Percentiles rank a stretch among this genome's conserved stretches.
phyloP scores from a whole-genome alignment of 2,329 filamentous ascomycete species.

The Phialophora expanda region DNA sequence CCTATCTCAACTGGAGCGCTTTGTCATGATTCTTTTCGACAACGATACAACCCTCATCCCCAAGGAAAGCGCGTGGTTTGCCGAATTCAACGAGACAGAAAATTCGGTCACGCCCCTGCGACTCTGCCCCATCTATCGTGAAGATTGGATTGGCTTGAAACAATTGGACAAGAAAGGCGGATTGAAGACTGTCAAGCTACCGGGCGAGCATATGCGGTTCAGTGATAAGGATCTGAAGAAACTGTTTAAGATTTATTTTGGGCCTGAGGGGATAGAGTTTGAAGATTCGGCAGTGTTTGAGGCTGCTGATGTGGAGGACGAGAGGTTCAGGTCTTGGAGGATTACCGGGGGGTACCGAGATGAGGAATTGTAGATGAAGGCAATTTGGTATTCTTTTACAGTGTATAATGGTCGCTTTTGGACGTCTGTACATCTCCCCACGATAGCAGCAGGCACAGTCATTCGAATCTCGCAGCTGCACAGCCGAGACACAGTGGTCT shows the following conservation, averaged over 20 bases:
- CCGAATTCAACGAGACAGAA: slow-evolving; percentile 74
- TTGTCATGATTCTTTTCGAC: slow-evolving; percentile 89
- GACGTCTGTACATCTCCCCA: neutral
- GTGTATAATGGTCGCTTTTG: neutral
- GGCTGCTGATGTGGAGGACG: neutral
- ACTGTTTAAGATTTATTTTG: slow-evolving; percentile 64
- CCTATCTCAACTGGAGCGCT: slow-evolving; percentile 70
- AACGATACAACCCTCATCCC: slow-evolving; percentile 86
- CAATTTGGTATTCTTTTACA: neutral
- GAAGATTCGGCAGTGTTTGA: neutral
- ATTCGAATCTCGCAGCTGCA: neutral
- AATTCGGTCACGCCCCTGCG: slow-evolving; percentile 68
- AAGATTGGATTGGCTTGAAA: slow-evolving; percentile 92
- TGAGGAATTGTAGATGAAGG: slow-evolving; percentile 22
- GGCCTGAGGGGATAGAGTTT: slow-evolving; percentile 37
- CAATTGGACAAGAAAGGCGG: slow-evolving; percentile 77
- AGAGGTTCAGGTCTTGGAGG: neutral
- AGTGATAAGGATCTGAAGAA: slow-evolving; percentile 67
- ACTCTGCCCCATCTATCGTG: slow-evolving; percentile 74
- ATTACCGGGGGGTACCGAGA: neutral
- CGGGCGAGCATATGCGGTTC: slow-evolving; percentile 85
- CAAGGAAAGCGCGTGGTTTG: slow-evolving; percentile 90
- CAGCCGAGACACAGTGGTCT: neutral
- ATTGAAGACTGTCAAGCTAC: slow-evolving; percentile 73
- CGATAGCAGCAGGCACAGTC: neutral